phyloP scores from a whole-genome alignment of 2,329 filamentous ascomycete genomes.

The Penicillium freii region DNA sequence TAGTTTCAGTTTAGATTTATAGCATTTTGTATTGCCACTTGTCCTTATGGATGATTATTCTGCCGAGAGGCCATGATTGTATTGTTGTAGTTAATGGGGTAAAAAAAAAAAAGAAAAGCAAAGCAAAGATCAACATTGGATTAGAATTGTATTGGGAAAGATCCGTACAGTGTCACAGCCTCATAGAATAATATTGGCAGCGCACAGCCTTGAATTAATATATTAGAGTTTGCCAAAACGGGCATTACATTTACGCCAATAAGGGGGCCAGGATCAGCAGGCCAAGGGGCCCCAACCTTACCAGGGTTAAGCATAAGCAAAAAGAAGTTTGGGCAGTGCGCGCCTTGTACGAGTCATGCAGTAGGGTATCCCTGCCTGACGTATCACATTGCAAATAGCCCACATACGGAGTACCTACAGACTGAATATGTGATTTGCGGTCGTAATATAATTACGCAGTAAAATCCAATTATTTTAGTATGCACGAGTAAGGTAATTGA shows the following conservation, averaged over 20 bases:
- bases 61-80: not conserved
- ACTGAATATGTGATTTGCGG: conserved; percentile 1
- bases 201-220: conserved; percentile 15
- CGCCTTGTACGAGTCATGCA: conserved; percentile 29
- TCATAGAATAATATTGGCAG: not conserved
- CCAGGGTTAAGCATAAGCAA: conserved; percentile 40
- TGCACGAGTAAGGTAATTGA: not conserved
- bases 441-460: not conserved
- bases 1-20: not conserved
- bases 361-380: conserved; percentile 21
- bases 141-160: not conserved
- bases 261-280: conserved; percentile 23
- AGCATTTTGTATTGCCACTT: not conserved
- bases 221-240: conserved; percentile 19
- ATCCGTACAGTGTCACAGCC: not conserved
- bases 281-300: conserved; percentile 36
- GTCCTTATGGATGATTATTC: not conserved
- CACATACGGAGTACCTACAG: not conserved
- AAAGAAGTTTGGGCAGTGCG: conserved; percentile 26
- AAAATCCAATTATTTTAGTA: not conserved
- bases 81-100: not conserved
- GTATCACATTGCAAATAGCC: conserved; percentile 18
- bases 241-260: conserved; percentile 16
- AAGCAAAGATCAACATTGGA: not conserved
- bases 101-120: no score